Evolutionary conservation across 139 green algal species (phyloP), one percentile per base, ranked within the genome.

Genomic region (Coelastrella sp.): DNA sequence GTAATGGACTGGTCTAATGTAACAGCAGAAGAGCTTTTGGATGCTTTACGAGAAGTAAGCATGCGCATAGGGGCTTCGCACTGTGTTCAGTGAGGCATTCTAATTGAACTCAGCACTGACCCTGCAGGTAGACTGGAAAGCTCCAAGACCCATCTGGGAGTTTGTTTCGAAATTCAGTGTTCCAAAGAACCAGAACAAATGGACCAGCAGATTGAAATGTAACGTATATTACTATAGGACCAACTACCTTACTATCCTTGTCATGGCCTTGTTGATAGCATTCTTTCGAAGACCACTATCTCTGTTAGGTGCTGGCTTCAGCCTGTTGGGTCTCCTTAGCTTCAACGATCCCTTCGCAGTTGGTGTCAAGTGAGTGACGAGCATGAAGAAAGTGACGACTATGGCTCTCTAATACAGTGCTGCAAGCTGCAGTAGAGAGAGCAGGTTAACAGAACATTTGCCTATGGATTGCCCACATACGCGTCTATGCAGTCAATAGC

Each of bases 331-430:
- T 4, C 25, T 84, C 4, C 51, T 92, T 2, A 88, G 84, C 34
- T 78, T 90, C 32, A 92, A 92, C 59, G 84, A 92, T 57, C 85
- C 84, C 0, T 92, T 92, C 68, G 80, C 84, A n/a, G 77, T 74
- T 0, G 80, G 41, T n/a, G 63, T 92, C 43, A 92, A 88, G 86
- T 91, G 71, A 87, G 81, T 50, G 69, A 7, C 13, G 15, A 57
- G 45, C 45, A 23, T 13, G 11, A n/a, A n/a, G n/a, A n/a, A n/a
- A n/a, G n/a, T n/a, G n/a, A n/a, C n/a, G n/a, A n/a, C n/a, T n/a
- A n/a, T n/a, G n/a, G n/a, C n/a, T n/a, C n/a, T n/a, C n/a, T n/a
- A n/a, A n/a, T n/a, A n/a, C n/a, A n/a, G n/a, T n/a, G n/a, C n/a
- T n/a, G n/a, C n/a, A n/a, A n/a, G n/a, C n/a, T 64, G 53, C 53